Conservation (phyloP, 176 grass and related monocot species). For the Ampelocalamus luodianensis region DNA sequence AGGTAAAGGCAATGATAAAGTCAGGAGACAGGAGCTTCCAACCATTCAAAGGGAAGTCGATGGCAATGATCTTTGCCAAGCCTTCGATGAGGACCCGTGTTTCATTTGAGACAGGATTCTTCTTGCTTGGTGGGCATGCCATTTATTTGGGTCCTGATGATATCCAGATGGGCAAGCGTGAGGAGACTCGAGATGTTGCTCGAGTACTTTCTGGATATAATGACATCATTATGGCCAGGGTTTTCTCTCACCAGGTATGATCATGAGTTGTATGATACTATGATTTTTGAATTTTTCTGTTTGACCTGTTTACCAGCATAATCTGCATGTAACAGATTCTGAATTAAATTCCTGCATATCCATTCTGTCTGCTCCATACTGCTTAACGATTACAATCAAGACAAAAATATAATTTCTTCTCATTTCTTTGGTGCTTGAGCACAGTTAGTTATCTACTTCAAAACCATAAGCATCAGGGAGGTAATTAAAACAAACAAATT, state of each 20-base stretch:
- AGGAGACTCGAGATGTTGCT: conserved; percentile 95
- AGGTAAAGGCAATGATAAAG: conserved; percentile 82
- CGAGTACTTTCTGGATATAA: conserved; percentile 94
- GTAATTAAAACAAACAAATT: conserved; percentile 16
- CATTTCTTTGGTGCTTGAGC: conserved; percentile 12
- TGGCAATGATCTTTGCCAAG: conserved; percentile 99
- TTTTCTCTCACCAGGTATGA: conserved; percentile 85
- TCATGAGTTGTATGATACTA: conserved; percentile 12
- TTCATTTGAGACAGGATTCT: conserved; percentile 97
- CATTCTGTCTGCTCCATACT: background rate
- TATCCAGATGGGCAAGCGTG: conserved; percentile 99
- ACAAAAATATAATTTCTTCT: background rate
- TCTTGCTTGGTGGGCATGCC: conserved; percentile 93
- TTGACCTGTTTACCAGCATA: background rate
- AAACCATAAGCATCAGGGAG: background rate
- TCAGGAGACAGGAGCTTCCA: conserved; percentile 91
- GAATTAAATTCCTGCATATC: conserved; percentile 10
- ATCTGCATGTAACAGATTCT: background rate
- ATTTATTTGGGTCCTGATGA: conserved; percentile 92
- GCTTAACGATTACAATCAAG: background rate
- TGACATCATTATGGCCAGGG: conserved; percentile 93
- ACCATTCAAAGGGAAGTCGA: conserved; percentile 91
- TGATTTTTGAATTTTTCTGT: background rate
- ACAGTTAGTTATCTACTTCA: conserved; percentile 6
- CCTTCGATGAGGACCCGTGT: conserved; percentile 97